Evolutionary conservation across 495 filamentous ascomycete genomes (phyloP).

Genomic region (Cairneyella variabilis): DNA sequence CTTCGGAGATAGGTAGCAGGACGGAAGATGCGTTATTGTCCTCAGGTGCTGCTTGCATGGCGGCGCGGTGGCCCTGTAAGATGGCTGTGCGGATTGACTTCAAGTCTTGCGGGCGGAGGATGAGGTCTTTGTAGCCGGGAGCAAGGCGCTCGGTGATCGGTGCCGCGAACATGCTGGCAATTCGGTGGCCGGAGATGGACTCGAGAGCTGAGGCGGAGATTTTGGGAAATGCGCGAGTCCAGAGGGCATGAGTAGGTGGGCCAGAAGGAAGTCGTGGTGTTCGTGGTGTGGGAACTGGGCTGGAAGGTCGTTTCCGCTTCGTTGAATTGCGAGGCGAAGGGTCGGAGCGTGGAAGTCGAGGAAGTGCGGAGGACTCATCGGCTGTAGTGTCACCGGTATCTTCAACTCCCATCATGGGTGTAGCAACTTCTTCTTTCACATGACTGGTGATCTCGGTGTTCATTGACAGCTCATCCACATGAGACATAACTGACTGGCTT

Average conservation of each 20-base stretch:
- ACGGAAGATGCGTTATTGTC: constrained; percentile 44
- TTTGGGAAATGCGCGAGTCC: constrained; percentile 72
- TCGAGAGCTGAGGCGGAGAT: constrained; percentile 78
- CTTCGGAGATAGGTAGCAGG: constrained; percentile 64
- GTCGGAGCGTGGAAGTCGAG: constrained; percentile 4
- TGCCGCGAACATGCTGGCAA: constrained; percentile 81
- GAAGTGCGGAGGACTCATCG: constrained; percentile 31
- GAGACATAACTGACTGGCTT: constrained; percentile 48
- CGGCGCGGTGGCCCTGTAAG: constrained; percentile 68
- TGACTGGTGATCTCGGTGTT: constrained; percentile 40
- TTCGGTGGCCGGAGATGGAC: constrained; percentile 78
- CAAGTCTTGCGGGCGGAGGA: constrained; percentile 83
- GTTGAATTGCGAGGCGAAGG: not conserved
- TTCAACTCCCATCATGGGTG: constrained; percentile 49
- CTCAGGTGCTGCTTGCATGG: constrained; percentile 54
- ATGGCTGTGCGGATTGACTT: constrained; percentile 81
- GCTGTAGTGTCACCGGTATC: constrained; percentile 46
- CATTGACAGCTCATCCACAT: constrained; percentile 48
- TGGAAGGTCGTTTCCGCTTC: constrained; percentile 19
- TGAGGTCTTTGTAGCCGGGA: constrained; percentile 81
- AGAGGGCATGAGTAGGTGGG: constrained; percentile 57
- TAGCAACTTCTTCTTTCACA: constrained; percentile 67
- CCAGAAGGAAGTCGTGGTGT: constrained; percentile 36
- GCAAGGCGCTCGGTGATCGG: constrained; percentile 82
- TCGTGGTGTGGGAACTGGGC: not conserved